These are phyloP conservation scores for Themeda triandra DNA, from an alignment of 176 grass and related monocot species.

Conservation along the genomic window DNA sequence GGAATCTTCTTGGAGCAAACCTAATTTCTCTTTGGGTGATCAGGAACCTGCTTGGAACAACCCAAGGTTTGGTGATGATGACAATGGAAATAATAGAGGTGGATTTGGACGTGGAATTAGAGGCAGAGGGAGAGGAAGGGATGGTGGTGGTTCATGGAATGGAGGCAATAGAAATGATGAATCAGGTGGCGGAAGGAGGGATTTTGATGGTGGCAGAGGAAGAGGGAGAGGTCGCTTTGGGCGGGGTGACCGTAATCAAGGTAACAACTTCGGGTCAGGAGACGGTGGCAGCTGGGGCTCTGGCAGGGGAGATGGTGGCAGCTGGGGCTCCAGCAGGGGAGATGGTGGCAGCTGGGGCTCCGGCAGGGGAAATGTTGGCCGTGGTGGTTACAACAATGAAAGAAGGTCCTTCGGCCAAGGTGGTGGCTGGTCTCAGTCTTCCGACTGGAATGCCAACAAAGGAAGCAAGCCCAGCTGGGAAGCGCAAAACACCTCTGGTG, in stretches of 20 bases:
- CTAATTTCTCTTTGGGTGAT: slow-evolving; percentile 34
- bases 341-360: slow-evolving; percentile 41
- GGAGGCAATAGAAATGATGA: slow-evolving; percentile 32
- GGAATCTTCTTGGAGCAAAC: slow-evolving; percentile 46
- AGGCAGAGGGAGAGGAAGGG: slow-evolving; percentile 48
- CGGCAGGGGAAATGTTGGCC: slow-evolving; percentile 29
- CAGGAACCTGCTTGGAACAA: slow-evolving; percentile 45
- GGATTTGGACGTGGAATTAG: slow-evolving; percentile 36
- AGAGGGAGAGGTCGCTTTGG: too few relatives aligned
- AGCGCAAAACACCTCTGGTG: slow-evolving; percentile 6
- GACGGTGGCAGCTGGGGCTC: slow-evolving; percentile 21
- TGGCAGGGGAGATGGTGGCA: not conserved
- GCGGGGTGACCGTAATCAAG: slow-evolving; percentile 19
- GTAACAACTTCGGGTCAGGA: slow-evolving; percentile 23
- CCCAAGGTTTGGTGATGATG: slow-evolving; percentile 37
- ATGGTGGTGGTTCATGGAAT: slow-evolving; percentile 35
- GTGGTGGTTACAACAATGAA: slow-evolving; percentile 12
- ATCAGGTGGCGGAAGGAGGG: slow-evolving; percentile 7
- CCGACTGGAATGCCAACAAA: slow-evolving; percentile 32
- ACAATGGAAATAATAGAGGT: slow-evolving; percentile 31
- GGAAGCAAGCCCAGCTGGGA: slow-evolving; percentile 38
- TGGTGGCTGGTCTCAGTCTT: slow-evolving; percentile 33
- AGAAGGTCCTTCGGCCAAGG: slow-evolving; percentile 20
- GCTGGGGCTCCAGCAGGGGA: slow-evolving; percentile 19
- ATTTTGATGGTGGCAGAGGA: slow-evolving; percentile 34